phyloP scores from a whole-genome alignment of 345 rosid species.

The Raphanus raphanistrum region DNA sequence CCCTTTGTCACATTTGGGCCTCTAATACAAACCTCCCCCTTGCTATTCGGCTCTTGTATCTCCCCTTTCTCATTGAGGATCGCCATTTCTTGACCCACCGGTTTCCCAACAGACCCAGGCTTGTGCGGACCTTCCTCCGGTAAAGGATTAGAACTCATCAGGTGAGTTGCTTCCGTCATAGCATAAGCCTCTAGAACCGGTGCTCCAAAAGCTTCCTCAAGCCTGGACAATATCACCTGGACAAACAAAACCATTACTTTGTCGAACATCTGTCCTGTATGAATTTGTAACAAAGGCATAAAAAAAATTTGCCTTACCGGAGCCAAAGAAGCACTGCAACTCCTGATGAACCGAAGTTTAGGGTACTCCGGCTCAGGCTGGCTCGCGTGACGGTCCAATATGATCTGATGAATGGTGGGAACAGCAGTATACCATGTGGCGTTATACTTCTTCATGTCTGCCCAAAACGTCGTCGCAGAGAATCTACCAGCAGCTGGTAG shows the following conservation, averaged over 20 bases:
- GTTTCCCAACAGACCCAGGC: slow-evolving; percentile 82
- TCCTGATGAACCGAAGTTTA: slow-evolving; percentile 74
- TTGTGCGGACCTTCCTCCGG: slow-evolving; percentile 77
- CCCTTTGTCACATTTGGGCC: slow-evolving; percentile 92
- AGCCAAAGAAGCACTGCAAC: slow-evolving; percentile 89
- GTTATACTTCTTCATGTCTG: slow-evolving; percentile 59
- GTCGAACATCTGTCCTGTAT: background rate
- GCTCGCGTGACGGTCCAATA: slow-evolving; percentile 65
- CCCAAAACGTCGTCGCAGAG: slow-evolving; percentile 84
- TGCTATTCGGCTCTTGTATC: slow-evolving; percentile 43
- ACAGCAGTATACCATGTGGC: slow-evolving; percentile 98
- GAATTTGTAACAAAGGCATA: background rate
- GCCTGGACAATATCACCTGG: slow-evolving; percentile 59
- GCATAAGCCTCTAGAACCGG: slow-evolving; percentile 94
- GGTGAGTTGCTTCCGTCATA: slow-evolving; percentile 84
- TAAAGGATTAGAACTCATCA: slow-evolving; percentile 81
- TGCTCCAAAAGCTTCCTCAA: slow-evolving; percentile 74
- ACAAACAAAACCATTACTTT: background rate
- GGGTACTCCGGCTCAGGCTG: slow-evolving; percentile 65
- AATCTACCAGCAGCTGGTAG: slow-evolving; percentile 82
- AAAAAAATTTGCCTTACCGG: slow-evolving; percentile 37
- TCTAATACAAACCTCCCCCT: slow-evolving; percentile 83
- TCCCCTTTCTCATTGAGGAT: slow-evolving; percentile 69
- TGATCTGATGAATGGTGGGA: slow-evolving; percentile 89
- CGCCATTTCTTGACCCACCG: slow-evolving; percentile 83